Conservation (phyloP, 2,329 filamentous ascomycete genomes). For the Trichoderma citrinoviride region DNA sequence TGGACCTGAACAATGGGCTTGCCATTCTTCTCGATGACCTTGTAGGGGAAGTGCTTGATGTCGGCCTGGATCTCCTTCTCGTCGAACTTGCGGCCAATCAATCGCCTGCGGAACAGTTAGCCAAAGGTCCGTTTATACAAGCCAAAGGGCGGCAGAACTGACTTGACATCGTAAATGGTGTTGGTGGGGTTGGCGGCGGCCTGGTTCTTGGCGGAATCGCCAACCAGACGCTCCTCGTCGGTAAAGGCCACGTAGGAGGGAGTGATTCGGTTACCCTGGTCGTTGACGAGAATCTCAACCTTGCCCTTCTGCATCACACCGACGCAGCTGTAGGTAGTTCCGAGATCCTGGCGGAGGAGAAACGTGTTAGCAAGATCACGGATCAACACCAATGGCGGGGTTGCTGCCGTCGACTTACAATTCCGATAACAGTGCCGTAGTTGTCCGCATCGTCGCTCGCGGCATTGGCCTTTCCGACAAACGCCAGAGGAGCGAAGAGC, state of each 20-base stretch:
- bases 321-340: slow-evolving; percentile 86
- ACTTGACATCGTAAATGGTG: slow-evolving; percentile 83
- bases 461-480: slow-evolving; percentile 73
- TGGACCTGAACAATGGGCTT: slow-evolving; percentile 83
- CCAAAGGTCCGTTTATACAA: slow-evolving; percentile 16
- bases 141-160: slow-evolving; percentile 42
- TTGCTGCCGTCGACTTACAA: slow-evolving; percentile 52
- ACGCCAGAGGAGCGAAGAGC: slow-evolving; percentile 81
- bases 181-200: slow-evolving; percentile 73
- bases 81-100: slow-evolving; percentile 79
- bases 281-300: slow-evolving; percentile 93
- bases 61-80: slow-evolving; percentile 89
- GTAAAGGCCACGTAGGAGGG: slow-evolving; percentile 95
- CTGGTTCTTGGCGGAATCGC: slow-evolving; percentile 97
- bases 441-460: slow-evolving; percentile 54
- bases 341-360: slow-evolving; percentile 59
- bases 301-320: slow-evolving; percentile 96
- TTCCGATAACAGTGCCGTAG: slow-evolving; percentile 90
- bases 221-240: slow-evolving; percentile 93
- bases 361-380: slow-evolving; percentile 4
- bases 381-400: neutral
- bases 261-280: slow-evolving; percentile 95
- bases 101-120: slow-evolving; percentile 54
- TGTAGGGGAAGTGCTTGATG: slow-evolving; percentile 98
- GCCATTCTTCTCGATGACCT: slow-evolving; percentile 82